Conservation (phyloP, 202 grass and related monocot genomes). For the Eragrostis tef region DNA sequence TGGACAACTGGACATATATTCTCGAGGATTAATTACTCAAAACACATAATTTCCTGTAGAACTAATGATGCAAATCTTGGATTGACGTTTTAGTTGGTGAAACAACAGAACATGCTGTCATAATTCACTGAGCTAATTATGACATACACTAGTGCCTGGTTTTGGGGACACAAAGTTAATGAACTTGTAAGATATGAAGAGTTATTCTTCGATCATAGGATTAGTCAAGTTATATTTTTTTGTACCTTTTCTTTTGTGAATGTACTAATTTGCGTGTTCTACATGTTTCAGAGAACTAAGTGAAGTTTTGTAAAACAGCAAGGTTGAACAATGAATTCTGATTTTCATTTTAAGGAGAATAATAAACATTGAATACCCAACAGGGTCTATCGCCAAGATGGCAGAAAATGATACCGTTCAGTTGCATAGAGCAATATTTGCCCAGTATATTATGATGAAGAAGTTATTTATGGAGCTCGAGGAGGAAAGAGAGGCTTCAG, state of each 20-base stretch:
- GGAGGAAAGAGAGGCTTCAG: conserved; percentile 90
- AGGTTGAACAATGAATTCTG: conserved; percentile 32
- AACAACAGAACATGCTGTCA: background rate
- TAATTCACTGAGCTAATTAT: background rate
- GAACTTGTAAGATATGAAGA: background rate
- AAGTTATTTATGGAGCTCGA: conserved; percentile 82
- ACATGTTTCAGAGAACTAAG: conserved; percentile 29
- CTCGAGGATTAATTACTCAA: background rate
- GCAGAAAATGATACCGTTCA: conserved; percentile 59
- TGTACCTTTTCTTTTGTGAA: too few species aligned
- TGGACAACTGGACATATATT: background rate
- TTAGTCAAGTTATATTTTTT: background rate
- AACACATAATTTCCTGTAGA: conserved; percentile 6
- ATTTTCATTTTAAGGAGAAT: conserved; percentile 28
- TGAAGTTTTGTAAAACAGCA: conserved; percentile 15
- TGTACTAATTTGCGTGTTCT: background rate
- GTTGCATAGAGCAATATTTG: conserved; percentile 71
- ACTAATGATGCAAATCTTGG: conserved; percentile 1
- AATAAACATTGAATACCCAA: conserved; percentile 40
- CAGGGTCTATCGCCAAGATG: conserved; percentile 49
- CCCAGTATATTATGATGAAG: conserved; percentile 90
- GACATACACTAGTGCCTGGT: background rate
- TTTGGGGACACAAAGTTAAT: conserved; percentile 1
- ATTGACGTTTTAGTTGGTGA: conserved; percentile 18
- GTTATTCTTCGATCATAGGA: background rate